These are phyloP conservation scores for Plasmodium blacklocki DNA, from an alignment of 169 alveolate species.

Conservation along the genomic window DNA sequence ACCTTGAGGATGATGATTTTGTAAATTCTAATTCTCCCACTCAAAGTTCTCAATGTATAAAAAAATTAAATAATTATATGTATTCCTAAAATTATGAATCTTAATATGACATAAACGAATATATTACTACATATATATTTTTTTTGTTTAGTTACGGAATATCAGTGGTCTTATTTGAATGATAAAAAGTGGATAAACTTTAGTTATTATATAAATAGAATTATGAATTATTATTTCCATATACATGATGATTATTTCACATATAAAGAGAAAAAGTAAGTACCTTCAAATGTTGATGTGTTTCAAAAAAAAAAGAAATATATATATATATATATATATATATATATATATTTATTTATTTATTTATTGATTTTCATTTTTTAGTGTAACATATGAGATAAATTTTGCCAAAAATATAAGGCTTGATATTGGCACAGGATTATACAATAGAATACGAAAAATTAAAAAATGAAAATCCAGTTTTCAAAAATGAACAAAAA, in stretches of 20 bases:
- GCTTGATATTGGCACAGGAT: constrained; percentile 55
- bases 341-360: background rate
- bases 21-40: constrained; percentile 61
- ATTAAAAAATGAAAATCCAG: constrained; percentile 28
- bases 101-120: background rate
- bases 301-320: background rate
- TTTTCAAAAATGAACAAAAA: constrained; percentile 10
- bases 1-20: constrained; percentile 74
- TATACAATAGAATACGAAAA: constrained; percentile 57
- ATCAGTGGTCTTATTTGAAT: constrained; percentile 75
- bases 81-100: background rate
- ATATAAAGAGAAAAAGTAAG: constrained; percentile 73
- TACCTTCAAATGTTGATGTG: background rate
- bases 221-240: constrained; percentile 69
- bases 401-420: constrained; percentile 63
- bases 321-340: background rate
- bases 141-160: constrained; percentile 45
- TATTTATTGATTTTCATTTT: constrained; percentile 10
- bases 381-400: constrained; percentile 53
- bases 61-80: background rate
- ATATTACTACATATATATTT: background rate
- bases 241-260: constrained; percentile 71
- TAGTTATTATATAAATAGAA: constrained; percentile 43
- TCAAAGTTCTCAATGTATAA: constrained; percentile 46
- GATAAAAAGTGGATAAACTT: constrained; percentile 73